Conservation (phyloP, 2,329 filamentous ascomycete genomes). For the Epichloe typhina region DNA sequence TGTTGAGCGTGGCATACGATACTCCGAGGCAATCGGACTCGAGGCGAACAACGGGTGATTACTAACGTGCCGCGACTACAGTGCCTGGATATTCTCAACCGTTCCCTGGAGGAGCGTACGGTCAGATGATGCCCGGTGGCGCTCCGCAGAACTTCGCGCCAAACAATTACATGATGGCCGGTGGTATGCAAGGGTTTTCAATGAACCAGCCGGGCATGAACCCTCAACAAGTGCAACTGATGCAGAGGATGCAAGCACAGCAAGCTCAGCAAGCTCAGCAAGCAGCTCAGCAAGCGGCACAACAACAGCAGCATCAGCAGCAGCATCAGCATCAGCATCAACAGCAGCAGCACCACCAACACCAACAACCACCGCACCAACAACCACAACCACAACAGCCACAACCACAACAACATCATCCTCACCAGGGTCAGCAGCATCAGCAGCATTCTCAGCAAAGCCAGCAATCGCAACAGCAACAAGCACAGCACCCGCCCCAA, state of each 20-base stretch:
- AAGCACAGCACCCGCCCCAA: slow-evolving; percentile 11
- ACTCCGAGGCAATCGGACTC: too few relatives aligned
- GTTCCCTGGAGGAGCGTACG: slow-evolving; percentile 44
- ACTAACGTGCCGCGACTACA: slow-evolving; percentile 14
- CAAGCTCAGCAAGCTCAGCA: slow-evolving; percentile 16
- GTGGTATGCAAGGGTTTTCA: slow-evolving; percentile 39
- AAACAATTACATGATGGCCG: slow-evolving; percentile 36
- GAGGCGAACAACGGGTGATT: neutral
- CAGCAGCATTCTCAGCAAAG: slow-evolving; percentile 17
- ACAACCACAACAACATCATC: slow-evolving; percentile 17
- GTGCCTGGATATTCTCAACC: slow-evolving; percentile 47
- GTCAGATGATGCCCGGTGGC: slow-evolving; percentile 35
- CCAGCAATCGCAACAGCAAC: slow-evolving; percentile 13
- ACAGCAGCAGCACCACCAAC: slow-evolving; percentile 16
- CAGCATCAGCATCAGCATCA: slow-evolving; percentile 18
- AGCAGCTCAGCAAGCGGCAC: slow-evolving; percentile 8
- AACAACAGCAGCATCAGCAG: slow-evolving; percentile 22
- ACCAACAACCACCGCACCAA: slow-evolving; percentile 14
- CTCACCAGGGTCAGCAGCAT: slow-evolving; percentile 17
- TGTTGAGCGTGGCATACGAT: neutral
- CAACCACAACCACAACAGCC: slow-evolving; percentile 8
- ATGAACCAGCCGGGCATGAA: slow-evolving; percentile 41
- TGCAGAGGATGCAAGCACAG: slow-evolving; percentile 29
- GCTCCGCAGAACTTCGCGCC: slow-evolving; percentile 38
- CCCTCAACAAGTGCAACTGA: slow-evolving; percentile 30